These are phyloP conservation scores for Miscanthus sacchariflorus DNA, from an alignment of 202 grass and related monocot species.

Conservation along the genomic window DNA sequence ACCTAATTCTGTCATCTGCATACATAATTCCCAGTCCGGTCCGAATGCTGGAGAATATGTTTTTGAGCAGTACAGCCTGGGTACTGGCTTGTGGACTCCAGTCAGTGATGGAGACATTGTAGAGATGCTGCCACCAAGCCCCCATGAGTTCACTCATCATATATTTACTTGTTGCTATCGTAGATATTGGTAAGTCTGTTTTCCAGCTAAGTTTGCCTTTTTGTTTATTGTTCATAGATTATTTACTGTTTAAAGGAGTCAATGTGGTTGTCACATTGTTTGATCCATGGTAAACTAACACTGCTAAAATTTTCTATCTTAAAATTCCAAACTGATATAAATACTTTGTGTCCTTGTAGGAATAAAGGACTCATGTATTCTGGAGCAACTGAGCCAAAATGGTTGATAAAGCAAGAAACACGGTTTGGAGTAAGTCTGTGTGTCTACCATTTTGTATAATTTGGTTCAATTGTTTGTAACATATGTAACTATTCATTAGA, in stretches of 20 bases:
- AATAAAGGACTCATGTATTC: background rate
- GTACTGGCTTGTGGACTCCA: background rate
- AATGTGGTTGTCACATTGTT: background rate
- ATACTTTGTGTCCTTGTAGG: background rate
- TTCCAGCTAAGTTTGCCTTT: no score
- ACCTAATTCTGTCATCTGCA: background rate
- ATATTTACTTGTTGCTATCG: background rate
- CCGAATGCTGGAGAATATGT: no score
- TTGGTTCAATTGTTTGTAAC: background rate
- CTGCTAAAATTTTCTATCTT: background rate
- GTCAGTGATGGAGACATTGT: background rate
- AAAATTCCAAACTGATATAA: no score
- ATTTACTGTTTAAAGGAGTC: background rate
- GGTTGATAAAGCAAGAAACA: background rate
- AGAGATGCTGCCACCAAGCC: background rate
- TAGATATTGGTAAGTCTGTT: background rate
- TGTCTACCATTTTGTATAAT: background rate
- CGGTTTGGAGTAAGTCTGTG: background rate
- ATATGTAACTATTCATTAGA: background rate
- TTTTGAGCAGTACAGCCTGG: background rate
- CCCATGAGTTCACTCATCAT: background rate
- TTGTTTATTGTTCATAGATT: no score
- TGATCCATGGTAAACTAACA: background rate
- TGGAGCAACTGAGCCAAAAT: accelerated
- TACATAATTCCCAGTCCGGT: background rate